phyloP scores from a whole-genome alignment of 306 rosid species.

The Gillenia trifoliata region DNA sequence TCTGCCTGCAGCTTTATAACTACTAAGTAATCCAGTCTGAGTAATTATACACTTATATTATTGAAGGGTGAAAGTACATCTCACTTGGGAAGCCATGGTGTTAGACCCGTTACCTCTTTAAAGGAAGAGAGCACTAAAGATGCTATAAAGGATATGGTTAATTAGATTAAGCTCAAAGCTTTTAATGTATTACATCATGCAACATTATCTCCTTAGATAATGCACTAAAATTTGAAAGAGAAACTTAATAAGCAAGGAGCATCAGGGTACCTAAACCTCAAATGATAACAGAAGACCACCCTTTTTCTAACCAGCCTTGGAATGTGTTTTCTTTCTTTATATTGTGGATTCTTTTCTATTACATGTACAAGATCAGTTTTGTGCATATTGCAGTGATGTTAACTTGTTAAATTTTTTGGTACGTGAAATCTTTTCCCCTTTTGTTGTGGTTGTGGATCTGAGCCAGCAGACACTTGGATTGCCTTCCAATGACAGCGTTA shows the following conservation, averaged over 20 bases:
- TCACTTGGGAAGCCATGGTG: not conserved
- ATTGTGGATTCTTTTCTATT: not conserved
- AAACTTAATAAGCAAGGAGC: no score
- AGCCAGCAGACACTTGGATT: not conserved
- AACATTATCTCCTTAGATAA: not conserved
- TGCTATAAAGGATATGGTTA: not conserved
- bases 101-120: no score
- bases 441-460: constrained; percentile 2
- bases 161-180: not conserved
- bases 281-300: not conserved
- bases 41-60: not conserved
- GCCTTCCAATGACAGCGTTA: not conserved
- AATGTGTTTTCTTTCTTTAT: not conserved
- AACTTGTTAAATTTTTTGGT: not conserved
- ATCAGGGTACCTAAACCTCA: not conserved
- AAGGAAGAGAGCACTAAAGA: not conserved
- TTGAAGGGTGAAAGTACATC: not conserved
- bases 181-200: not conserved
- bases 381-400: not conserved
- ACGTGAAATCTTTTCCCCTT: not conserved
- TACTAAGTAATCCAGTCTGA: not conserved
- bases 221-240: not conserved
- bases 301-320: not conserved
- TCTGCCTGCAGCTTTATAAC: not conserved
- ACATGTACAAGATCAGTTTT: not conserved